These are phyloP conservation scores for Juglanconis oblonga DNA, from an alignment of 2,329 filamentous ascomycete species.

Conservation along the genomic window DNA sequence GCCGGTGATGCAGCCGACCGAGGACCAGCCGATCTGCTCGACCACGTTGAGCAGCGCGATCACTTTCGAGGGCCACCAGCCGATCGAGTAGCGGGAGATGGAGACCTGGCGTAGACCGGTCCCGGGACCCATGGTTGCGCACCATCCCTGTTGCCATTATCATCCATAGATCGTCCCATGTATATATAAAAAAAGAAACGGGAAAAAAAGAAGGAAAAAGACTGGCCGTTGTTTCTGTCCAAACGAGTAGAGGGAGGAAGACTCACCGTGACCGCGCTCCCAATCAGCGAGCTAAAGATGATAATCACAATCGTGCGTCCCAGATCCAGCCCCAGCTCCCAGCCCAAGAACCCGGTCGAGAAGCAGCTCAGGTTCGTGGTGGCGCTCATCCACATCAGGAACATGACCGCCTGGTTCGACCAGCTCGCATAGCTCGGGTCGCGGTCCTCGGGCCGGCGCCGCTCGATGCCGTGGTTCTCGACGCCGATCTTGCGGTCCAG, in stretches of 20 bases:
- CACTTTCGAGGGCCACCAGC: slow-evolving; percentile 49
- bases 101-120: slow-evolving; percentile 51
- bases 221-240: neutral
- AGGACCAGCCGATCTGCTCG: slow-evolving; percentile 48
- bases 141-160: slow-evolving; percentile 35
- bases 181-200: too few relatives aligned
- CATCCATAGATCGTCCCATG: neutral
- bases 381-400: slow-evolving; percentile 48
- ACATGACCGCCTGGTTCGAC: slow-evolving; percentile 45
- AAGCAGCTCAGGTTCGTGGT: slow-evolving; percentile 52
- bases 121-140: slow-evolving; percentile 47
- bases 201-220: too few relatives aligned
- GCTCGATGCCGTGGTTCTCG: slow-evolving; percentile 44
- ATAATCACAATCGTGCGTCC: slow-evolving; percentile 41
- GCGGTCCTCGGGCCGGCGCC: slow-evolving; percentile 43
- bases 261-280: slow-evolving; percentile 35
- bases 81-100: slow-evolving; percentile 46
- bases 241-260: neutral
- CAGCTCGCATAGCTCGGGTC: slow-evolving; percentile 33
- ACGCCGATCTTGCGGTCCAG: slow-evolving; percentile 46
- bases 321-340: slow-evolving; percentile 45
- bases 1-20: slow-evolving; percentile 50
- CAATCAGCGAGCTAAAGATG: slow-evolving; percentile 44
- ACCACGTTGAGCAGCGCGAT: slow-evolving; percentile 48
- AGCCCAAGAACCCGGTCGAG: slow-evolving; percentile 48